These are phyloP conservation scores for Lizanozyma gosingica DNA, from an alignment of 1,139 yeast species.

Conservation along the genomic window DNA sequence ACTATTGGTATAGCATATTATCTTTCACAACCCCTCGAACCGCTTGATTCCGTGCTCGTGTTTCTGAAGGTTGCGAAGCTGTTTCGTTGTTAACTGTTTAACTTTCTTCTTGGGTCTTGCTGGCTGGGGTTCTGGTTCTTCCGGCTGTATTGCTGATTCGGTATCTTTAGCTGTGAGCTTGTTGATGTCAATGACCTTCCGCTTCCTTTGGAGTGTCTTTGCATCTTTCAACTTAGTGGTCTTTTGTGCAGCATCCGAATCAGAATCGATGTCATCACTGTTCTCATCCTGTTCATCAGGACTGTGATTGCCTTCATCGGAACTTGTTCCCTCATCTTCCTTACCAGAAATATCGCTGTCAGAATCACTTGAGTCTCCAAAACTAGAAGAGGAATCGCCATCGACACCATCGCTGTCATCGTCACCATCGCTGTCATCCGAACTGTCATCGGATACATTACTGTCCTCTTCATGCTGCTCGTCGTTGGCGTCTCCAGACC, in stretches of 20 bases:
- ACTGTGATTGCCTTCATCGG: conserved; percentile 9
- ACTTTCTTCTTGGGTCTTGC: conserved; percentile 5
- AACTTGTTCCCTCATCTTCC: conserved; percentile 11
- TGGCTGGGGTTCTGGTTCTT: conserved; percentile 4
- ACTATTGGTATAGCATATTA: not conserved
- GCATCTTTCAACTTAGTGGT: conserved; percentile 1
- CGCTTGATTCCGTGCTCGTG: conserved; percentile 60
- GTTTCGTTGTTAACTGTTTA: conserved; percentile 36
- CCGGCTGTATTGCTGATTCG: conserved; percentile 5
- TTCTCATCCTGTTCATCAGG: conserved; percentile 10
- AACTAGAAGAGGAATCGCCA: too few species aligned
- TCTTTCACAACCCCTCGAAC: conserved; percentile 50
- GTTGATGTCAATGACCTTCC: conserved; percentile 14
- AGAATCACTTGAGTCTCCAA: conserved; percentile 10
- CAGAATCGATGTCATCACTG: conserved; percentile 9
- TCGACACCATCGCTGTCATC: conserved; percentile 12
- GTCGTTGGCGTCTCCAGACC: conserved; percentile 39
- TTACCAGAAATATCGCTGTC: conserved; percentile 5
- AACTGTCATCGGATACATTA: conserved; percentile 5
- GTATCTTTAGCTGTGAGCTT: conserved; percentile 8
- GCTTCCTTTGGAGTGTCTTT: conserved; percentile 9
- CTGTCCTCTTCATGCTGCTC: conserved; percentile 6
- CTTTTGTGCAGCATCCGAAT: conserved; percentile 10
- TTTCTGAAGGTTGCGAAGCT: conserved; percentile 37
- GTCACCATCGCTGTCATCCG: conserved; percentile 14